A percentile compares a stretch with the other conserved stretches of the same genome.
phyloP scores from a whole-genome alignment of 768 basidiomycete genomes.

The Lyophyllum atratum region DNA sequence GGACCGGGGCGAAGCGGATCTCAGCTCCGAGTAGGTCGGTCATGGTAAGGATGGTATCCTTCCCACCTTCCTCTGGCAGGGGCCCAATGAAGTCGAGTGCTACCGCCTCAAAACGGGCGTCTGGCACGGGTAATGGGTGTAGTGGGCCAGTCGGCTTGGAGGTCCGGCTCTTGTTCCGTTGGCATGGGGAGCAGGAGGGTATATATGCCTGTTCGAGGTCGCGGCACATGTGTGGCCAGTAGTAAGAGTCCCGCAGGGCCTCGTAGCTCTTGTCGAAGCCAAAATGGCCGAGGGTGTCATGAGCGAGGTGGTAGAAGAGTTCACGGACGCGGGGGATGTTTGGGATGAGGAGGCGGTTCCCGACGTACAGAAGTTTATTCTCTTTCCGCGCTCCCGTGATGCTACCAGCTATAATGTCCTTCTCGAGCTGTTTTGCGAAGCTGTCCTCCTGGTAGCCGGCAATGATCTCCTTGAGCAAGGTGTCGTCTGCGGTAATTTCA shows the following conservation, averaged over 20 bases:
- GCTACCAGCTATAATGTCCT: neutral
- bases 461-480: neutral
- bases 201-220: slow-evolving; percentile 11
- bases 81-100: slow-evolving; percentile 35
- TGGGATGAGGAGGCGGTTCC: slow-evolving; percentile 22
- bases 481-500: neutral
- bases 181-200: slow-evolving; percentile 9
- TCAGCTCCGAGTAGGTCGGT: slow-evolving; percentile 27
- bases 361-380: slow-evolving; percentile 25
- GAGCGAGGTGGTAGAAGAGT: slow-evolving; percentile 25
- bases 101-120: slow-evolving; percentile 22
- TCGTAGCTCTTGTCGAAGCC: slow-evolving; percentile 33
- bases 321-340: slow-evolving; percentile 18
- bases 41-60: slow-evolving; percentile 24
- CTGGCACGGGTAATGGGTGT: slow-evolving; percentile 25
- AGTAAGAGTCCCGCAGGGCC: slow-evolving; percentile 23
- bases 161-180: slow-evolving; percentile 30
- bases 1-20: slow-evolving; percentile 15
- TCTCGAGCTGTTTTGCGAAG: neutral
- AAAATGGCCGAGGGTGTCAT: slow-evolving; percentile 35
- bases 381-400: neutral
- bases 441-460: slow-evolving; percentile 1
- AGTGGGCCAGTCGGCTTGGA: slow-evolving; percentile 27
- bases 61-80: slow-evolving; percentile 25
- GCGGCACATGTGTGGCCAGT: slow-evolving; percentile 35